These are phyloP conservation scores for Hyphopichia buzzinii DNA, from an alignment of 1,139 yeast species.

Conservation along the genomic window DNA sequence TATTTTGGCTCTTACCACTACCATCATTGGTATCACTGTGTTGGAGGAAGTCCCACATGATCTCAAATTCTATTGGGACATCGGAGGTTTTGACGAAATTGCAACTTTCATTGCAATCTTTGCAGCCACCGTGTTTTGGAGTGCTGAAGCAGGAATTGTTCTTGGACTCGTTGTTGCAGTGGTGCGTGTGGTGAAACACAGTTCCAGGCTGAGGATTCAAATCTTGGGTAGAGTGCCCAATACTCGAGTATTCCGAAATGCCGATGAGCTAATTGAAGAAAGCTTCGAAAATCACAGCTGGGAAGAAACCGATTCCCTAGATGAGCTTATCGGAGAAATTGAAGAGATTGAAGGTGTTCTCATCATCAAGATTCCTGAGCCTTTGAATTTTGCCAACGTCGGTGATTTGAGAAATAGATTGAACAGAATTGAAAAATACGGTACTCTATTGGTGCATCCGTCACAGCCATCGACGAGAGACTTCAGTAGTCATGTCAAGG, in stretches of 20 bases:
- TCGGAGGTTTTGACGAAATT: constrained; percentile 33
- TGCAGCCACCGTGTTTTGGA: constrained; percentile 27
- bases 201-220: constrained; percentile 31
- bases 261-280: constrained; percentile 36
- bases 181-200: constrained; percentile 25
- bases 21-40: constrained; percentile 36
- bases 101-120: constrained; percentile 22
- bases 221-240: constrained; percentile 33
- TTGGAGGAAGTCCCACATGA: constrained; percentile 34
- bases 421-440: constrained; percentile 26
- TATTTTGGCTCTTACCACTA: constrained; percentile 33
- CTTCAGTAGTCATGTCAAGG: constrained; percentile 19
- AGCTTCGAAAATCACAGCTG: constrained; percentile 18
- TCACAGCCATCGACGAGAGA: constrained; percentile 29
- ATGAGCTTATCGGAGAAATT: constrained; percentile 24
- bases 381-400: constrained; percentile 29
- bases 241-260: constrained; percentile 31
- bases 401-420: constrained; percentile 25
- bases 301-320: constrained; percentile 8
- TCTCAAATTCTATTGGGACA: constrained; percentile 25
- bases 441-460: constrained; percentile 27
- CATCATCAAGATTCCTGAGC: constrained; percentile 32
- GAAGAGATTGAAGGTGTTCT: constrained; percentile 31
- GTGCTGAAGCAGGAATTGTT: constrained; percentile 32
- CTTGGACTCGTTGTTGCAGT: constrained; percentile 29